Conservation (phyloP, 306 rosid genomes). For the peach (Prunus persica) region Prunus_persica_NCBIv2 NC_034015.1:17572501-17573000, state of each 20-base stretch:
- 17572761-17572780: constrained; percentile 89
- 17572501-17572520: constrained; percentile 28
- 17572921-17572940: constrained; percentile 22
- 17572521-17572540: constrained; percentile 25
- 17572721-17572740: constrained; percentile 86
- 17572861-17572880: neutral
- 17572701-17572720: constrained; percentile 50
- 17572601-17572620: constrained; percentile 27
- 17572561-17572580: constrained; percentile 45
- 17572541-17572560: constrained; percentile 29
- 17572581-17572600: constrained; percentile 28
- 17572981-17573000: constrained; percentile 34
- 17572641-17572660: constrained; percentile 14
- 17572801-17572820: constrained; percentile 36
- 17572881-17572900: neutral
- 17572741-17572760: constrained; percentile 89
- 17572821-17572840: constrained; percentile 34
- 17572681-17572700: constrained; percentile 28
- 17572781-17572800: constrained; percentile 72
- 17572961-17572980: constrained; percentile 2
- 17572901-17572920: neutral
- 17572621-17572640: constrained; percentile 23
- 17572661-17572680: constrained; percentile 19
- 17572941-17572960: constrained; percentile 18
- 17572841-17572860: constrained; percentile 20